Evolutionary conservation across 2,329 filamentous ascomycete genomes (phyloP).

Genomic region (Botryotinia narcissicola): DNA sequence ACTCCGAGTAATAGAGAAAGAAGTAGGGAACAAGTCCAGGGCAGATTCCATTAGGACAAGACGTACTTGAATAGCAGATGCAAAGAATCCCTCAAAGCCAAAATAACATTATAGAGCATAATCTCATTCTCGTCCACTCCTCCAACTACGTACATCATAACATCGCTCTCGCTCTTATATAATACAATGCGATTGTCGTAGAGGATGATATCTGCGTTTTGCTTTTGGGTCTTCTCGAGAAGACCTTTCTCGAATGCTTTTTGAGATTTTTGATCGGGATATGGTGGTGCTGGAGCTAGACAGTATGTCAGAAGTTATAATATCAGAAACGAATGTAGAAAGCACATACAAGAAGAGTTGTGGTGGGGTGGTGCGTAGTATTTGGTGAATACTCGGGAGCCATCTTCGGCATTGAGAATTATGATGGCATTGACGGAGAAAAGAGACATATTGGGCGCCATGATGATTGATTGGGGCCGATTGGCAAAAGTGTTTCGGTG

Average conservation of each 20-base stretch:
- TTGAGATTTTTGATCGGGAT: constrained; percentile 86
- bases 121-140: constrained; percentile 95
- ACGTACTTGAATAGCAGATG: constrained; percentile 88
- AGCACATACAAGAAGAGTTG: constrained; percentile 36
- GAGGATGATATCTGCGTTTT: constrained; percentile 91
- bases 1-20: background rate
- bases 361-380: constrained; percentile 76
- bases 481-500: background rate
- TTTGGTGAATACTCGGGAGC: constrained; percentile 88
- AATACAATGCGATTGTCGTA: constrained; percentile 96
- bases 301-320: constrained; percentile 20
- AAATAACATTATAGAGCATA: constrained; percentile 87
- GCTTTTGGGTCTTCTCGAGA: constrained; percentile 92
- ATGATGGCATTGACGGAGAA: constrained; percentile 76
- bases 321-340: constrained; percentile 51
- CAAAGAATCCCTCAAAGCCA: constrained; percentile 86
- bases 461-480: constrained; percentile 41
- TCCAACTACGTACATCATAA: constrained; percentile 94
- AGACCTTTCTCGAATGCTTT: constrained; percentile 96
- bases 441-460: constrained; percentile 73
- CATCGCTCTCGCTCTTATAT: constrained; percentile 97
- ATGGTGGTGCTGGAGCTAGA: constrained; percentile 60
- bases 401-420: constrained; percentile 81
- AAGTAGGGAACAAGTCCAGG: constrained; percentile 10
- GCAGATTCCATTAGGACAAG: background rate